Percentiles rank a stretch among this genome's conserved stretches.
These are phyloP conservation scores for Trifolium subterraneum DNA, from an alignment of 306 rosid species.

Conservation along the genomic window DNA sequence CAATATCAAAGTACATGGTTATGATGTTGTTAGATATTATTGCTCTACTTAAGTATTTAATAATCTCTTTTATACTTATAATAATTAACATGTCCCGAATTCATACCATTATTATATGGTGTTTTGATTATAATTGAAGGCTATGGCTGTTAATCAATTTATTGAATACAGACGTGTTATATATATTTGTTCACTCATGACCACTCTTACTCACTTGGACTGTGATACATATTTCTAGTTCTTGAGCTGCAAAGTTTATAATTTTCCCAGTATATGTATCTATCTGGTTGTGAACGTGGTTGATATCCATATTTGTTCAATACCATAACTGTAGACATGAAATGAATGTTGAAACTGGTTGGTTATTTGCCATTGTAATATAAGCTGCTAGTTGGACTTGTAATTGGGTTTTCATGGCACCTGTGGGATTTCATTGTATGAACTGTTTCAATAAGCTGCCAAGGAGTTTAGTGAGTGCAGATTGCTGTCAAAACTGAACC, in stretches of 20 bases:
- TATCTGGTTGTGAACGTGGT: not conserved
- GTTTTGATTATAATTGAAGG: not conserved
- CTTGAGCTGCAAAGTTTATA: not conserved
- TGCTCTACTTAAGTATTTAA: no score
- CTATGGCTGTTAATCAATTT: not conserved
- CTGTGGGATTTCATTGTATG: not conserved
- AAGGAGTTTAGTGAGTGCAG: no score
- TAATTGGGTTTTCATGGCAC: not conserved
- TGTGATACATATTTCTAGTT: not conserved
- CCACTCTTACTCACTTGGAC: no score
- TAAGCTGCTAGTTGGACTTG: not conserved
- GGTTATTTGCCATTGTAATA: not conserved
- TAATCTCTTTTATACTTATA: not conserved
- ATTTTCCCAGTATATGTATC: not conserved
- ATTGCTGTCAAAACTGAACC: no score
- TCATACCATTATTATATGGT: not conserved
- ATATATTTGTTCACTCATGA: no score
- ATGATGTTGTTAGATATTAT: no score
- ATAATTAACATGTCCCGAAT: not conserved
- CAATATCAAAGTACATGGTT: no score
- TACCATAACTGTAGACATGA: not conserved
- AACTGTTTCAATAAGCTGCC: not conserved
- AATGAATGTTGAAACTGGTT: not conserved
- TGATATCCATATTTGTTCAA: not conserved
- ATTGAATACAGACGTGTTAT: no score